Base-by-base conservation (phyloP, 805 yeast species). In the Schwanniomyces polymorphus region DNA sequence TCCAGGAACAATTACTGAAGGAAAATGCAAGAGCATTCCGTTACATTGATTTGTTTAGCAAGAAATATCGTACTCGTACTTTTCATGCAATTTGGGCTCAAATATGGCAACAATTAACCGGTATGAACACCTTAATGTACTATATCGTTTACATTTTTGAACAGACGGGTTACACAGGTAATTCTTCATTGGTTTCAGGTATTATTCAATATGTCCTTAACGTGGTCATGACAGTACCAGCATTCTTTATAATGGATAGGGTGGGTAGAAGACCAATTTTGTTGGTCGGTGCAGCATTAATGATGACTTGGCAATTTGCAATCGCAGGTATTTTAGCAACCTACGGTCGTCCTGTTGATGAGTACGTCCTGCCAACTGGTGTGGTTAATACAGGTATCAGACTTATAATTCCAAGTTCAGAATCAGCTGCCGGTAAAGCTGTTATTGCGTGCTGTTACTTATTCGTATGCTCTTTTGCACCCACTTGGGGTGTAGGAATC, bases 181-280 rank as follows among this genome's bases (percentile, higher is more conserved):
- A 75, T 54, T 65, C 78, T 18, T 70, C 71, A 51, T 70, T 80
- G 54, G 74, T 82, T 48, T 70, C 86, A 7, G 78, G 84, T 37
- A 78, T 84, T 14, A 75, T 84, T 55, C 85, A 81, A 62, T 82
- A 82, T 60, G 77, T 80, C 41, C 56, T 79, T 51, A 80, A 81
- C 61, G 69, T 78, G 43, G 76, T 70, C 26, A 76, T 76, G 58
- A 84, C 91, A 4, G 60, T 82, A 41, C 85, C 87, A 12, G 83
- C 89, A 0, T 72, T 85, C 52, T 72, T 74, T 59, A 66, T 80
- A 48, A 70, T 86, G 60, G 88, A 85, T 64, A 18, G 27, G 21
- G 61, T 84, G 31, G 92, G 91, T 59, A 82, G 94, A 76, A 79
- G 91, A 67, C 77, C 78, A 21, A 63, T 84, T 45, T 76, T 78